Evolutionary conservation across 176 grass and related monocot species (phyloP).

Genomic region (Musa beccarii): DNA sequence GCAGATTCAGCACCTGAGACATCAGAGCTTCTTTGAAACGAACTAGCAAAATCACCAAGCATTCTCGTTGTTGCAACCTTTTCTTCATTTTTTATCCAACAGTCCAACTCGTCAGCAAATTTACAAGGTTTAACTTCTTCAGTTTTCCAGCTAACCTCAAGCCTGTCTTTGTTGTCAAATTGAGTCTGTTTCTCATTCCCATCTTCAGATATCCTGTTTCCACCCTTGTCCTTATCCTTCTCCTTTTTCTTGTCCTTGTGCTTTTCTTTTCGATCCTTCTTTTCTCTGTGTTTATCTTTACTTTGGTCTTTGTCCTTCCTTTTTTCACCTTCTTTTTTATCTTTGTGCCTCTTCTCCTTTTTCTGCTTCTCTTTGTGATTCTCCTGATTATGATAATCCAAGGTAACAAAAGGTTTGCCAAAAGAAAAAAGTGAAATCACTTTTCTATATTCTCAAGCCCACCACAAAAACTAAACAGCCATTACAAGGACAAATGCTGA

Average conservation of each 20-base stretch:
- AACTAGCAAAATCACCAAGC: neutral
- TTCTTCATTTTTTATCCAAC: constrained; percentile 3
- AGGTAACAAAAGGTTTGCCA: neutral
- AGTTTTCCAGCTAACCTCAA: neutral
- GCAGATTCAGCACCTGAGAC: neutral
- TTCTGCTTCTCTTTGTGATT: neutral
- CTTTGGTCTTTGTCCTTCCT: no score
- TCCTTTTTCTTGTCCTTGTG: neutral
- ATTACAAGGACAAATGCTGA: neutral
- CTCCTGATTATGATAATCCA: neutral
- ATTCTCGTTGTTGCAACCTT: neutral
- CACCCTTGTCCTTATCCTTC: neutral
- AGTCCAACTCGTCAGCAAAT: neutral
- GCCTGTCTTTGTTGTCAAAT: neutral
- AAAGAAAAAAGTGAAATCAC: neutral
- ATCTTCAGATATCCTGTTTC: neutral
- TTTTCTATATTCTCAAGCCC: neutral
- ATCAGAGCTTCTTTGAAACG: neutral
- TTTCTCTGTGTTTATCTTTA: no score
- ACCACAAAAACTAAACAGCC: neutral
- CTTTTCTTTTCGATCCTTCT: no score
- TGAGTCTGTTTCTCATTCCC: neutral
- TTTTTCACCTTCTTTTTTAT: no score
- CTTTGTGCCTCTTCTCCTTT: no score
- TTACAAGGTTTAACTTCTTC: neutral